Evolutionary conservation across 169 alveolate genomes (phyloP).

Genomic region (Cytauxzoon felis): DNA sequence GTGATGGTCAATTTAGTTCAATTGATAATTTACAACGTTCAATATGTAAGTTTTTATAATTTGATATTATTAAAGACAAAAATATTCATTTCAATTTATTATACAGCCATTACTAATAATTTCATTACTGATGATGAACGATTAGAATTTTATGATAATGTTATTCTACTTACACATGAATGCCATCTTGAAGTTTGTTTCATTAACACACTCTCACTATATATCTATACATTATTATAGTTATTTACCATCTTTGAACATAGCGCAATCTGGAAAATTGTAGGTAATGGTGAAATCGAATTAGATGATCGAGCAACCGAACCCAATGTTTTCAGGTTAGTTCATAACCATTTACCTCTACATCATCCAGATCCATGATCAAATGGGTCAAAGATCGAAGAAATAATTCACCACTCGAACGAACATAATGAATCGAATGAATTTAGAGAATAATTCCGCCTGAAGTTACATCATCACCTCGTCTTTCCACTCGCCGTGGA

Average conservation of each 20-base stretch:
- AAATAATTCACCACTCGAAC: too few relatives aligned
- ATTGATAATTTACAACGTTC: too few relatives aligned
- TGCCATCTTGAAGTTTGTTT: slow-evolving; percentile 31
- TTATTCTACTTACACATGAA: slow-evolving; percentile 23
- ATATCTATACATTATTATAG: slow-evolving; percentile 6
- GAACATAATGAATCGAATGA: too few relatives aligned
- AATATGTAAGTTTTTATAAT: too few relatives aligned
- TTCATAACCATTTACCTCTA: background rate
- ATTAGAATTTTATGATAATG: slow-evolving; percentile 39
- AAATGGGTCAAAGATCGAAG: slow-evolving; percentile 27
- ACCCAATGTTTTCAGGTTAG: slow-evolving; percentile 73
- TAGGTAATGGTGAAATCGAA: slow-evolving; percentile 76
- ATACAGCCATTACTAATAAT: background rate
- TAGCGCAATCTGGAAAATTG: slow-evolving; percentile 73
- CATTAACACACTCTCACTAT: background rate
- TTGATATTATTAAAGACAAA: too few relatives aligned
- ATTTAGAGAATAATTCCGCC: too few relatives aligned
- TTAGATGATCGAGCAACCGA: slow-evolving; percentile 71
- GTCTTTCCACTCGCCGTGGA: too few relatives aligned
- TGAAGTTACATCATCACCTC: too few relatives aligned
- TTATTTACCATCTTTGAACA: slow-evolving; percentile 68
- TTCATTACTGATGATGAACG: slow-evolving; percentile 46
- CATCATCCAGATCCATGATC: slow-evolving; percentile 38
- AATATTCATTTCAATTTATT: too few relatives aligned
- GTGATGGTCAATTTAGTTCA: too few relatives aligned